Percentiles rank a stretch among this genome's conserved stretches.
These are phyloP conservation scores for Mucor ambiguus DNA, from an alignment of 371 early-diverging fungal species.

Conservation along the genomic window DNA sequence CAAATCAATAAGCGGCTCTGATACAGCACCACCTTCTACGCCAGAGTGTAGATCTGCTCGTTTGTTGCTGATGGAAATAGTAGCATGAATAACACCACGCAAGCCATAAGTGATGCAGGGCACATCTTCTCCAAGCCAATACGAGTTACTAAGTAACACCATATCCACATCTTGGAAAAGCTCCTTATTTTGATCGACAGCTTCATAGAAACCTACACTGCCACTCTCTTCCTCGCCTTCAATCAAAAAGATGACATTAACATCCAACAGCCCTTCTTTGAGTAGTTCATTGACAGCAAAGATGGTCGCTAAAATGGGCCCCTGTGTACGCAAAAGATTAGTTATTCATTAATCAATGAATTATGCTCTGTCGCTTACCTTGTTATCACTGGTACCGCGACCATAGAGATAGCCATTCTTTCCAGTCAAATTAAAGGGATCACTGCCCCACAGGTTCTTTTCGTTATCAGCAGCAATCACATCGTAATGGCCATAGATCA, in stretches of 20 bases:
- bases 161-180: slow-evolving; percentile 72
- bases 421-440: slow-evolving; percentile 52
- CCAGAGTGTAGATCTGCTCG: slow-evolving; percentile 80
- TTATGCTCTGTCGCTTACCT: slow-evolving; percentile 29
- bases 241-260: slow-evolving; percentile 79
- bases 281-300: slow-evolving; percentile 78
- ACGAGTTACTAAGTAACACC: slow-evolving; percentile 64
- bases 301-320: slow-evolving; percentile 57
- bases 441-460: slow-evolving; percentile 55
- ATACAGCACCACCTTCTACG: slow-evolving; percentile 81
- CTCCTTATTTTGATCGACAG: slow-evolving; percentile 57
- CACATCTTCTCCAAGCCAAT: slow-evolving; percentile 71
- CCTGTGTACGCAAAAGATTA: background rate
- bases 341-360: background rate
- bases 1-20: slow-evolving; percentile 77
- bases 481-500: slow-evolving; percentile 89
- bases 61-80: slow-evolving; percentile 52
- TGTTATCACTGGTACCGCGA: slow-evolving; percentile 82
- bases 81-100: slow-evolving; percentile 78
- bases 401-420: slow-evolving; percentile 81
- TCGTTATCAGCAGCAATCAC: slow-evolving; percentile 72
- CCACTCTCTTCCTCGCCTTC: slow-evolving; percentile 89
- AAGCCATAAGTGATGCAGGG: slow-evolving; percentile 75
- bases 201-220: slow-evolving; percentile 70
- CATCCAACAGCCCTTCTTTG: slow-evolving; percentile 60